These are phyloP conservation scores for Fragaria vesca DNA, from an alignment of 306 rosid genomes.

Conservation along the genomic window DNA sequence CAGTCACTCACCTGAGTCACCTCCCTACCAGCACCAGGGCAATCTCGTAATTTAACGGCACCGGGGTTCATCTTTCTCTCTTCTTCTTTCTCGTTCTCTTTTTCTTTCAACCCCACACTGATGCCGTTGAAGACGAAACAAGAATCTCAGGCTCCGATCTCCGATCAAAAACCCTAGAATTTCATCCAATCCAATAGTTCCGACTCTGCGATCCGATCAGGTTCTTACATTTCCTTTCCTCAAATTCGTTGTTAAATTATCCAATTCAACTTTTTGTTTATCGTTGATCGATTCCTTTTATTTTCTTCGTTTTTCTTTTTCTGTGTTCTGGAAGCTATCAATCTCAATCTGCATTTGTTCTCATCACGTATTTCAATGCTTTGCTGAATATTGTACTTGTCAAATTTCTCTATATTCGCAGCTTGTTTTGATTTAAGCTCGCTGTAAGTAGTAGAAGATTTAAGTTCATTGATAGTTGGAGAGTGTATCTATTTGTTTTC, in stretches of 20 bases:
- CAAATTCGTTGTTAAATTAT: not conserved
- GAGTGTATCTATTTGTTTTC: not conserved
- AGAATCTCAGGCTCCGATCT: slow-evolving; percentile 47
- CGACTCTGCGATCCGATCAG: slow-evolving; percentile 39
- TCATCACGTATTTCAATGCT: not conserved
- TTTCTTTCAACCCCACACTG: slow-evolving; percentile 21
- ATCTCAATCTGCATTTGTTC: slow-evolving; percentile 1
- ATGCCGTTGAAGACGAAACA: slow-evolving; percentile 40
- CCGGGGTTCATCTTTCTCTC: not conserved
- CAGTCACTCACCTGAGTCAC: too few species aligned
- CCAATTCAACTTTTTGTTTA: not conserved
- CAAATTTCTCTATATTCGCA: slow-evolving; percentile 2
- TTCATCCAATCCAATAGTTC: not conserved
- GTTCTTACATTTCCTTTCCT: slow-evolving; percentile 35
- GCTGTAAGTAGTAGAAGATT: not conserved
- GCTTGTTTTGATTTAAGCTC: slow-evolving; percentile 6
- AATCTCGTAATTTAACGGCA: slow-evolving; percentile 17
- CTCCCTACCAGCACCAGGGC: not conserved
- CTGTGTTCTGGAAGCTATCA: not conserved
- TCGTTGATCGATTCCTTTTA: not conserved
- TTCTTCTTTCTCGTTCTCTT: not conserved
- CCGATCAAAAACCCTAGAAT: slow-evolving; percentile 44
- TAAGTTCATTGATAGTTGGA: not conserved
- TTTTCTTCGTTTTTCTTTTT: not conserved
- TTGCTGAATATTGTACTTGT: not conserved